These are phyloP conservation scores for Pharnaceum exiguum DNA, from an alignment of 148 eudicot genomes.

Conservation along the genomic window DNA sequence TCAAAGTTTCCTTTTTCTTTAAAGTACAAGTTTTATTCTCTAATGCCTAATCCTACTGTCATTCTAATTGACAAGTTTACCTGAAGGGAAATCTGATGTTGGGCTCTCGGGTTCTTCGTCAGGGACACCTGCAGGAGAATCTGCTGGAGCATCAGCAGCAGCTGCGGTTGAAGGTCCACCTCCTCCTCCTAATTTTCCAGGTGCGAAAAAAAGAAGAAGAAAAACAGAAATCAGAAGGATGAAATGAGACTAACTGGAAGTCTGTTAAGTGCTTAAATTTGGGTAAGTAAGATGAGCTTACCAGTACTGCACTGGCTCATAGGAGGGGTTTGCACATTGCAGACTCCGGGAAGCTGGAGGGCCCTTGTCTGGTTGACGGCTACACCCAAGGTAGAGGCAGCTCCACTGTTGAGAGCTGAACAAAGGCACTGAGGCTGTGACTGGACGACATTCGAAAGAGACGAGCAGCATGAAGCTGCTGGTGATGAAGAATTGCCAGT, in stretches of 20 bases:
- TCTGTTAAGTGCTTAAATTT: not conserved
- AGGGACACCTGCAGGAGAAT: slow-evolving; percentile 12
- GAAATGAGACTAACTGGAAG: not conserved
- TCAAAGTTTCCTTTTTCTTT: too few species aligned
- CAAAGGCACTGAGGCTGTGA: slow-evolving; percentile 53
- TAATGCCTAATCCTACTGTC: not conserved
- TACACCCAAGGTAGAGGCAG: slow-evolving; percentile 30
- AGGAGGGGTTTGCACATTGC: slow-evolving; percentile 40
- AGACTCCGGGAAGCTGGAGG: slow-evolving; percentile 29
- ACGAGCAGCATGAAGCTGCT: slow-evolving; percentile 46
- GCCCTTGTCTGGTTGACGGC: slow-evolving; percentile 35
- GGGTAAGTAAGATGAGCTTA: not conserved
- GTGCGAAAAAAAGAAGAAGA: not conserved
- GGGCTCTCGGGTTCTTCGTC: slow-evolving; percentile 20
- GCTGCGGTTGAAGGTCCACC: slow-evolving; percentile 17
- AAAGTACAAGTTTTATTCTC: not conserved
- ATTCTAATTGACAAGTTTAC: slow-evolving; percentile 1
- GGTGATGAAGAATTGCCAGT: slow-evolving; percentile 50
- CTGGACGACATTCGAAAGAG: slow-evolving; percentile 36
- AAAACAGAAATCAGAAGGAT: not conserved
- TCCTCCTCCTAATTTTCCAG: not conserved
- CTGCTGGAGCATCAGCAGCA: slow-evolving; percentile 20
- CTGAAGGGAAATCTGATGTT: slow-evolving; percentile 29
- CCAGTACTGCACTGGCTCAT: slow-evolving; percentile 32
- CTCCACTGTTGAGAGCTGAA: slow-evolving; percentile 24